Evolutionary conservation across 2,329 filamentous ascomycete genomes (phyloP), one percentile per base, ranked within the genome.

Genomic region (Nothophoma quercina): DNA sequence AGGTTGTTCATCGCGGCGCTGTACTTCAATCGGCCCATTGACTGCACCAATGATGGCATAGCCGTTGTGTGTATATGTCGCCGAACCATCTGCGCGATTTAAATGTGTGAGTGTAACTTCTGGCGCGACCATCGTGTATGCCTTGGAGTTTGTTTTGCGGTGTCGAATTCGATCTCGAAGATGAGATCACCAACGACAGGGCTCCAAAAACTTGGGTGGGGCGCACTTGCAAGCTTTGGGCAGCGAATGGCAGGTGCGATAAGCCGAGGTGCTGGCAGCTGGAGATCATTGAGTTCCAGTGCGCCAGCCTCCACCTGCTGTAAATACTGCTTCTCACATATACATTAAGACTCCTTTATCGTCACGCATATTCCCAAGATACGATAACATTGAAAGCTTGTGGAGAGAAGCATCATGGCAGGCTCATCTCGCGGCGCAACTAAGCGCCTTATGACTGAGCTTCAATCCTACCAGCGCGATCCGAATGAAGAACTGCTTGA

Each of bases 11-110:
- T 99, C 93, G 66, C 91, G 86, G 67, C 93, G 85, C 64, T 87
- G 86, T 13, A 93, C 91, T 78, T 99, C 95, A 62, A 98, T 85
- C 13, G 95, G 95, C 0, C 93, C 95, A 75, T 96, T 98, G 62
- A 96, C 91, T 12, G 91, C 88, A 49, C 89, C 90, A 46, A 96
- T 85, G 59, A 98, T 84, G 35, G 87, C 88, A 75, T 92, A 96
- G 40, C 91, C 90, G 51, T 85, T 81, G 64, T 87, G 83, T 2
- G 88, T 85, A 72, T 91, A 92, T 8, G 85, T 88, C 9, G 89
- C 89, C 39, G 91, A 96, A 56, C 91, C 91, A 71, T 96, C 90
- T 21, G 90, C 84, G 56, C 87, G 88, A 54, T 85, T 81, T 2
- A 96, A 81, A 51, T 77, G 72, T 29, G 74, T 65, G 39, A 73